Percentiles rank a stretch among this genome's conserved stretches.
Evolutionary conservation across 1,139 yeast species (phyloP).

Genomic region (Candida frijolesensis): DNA sequence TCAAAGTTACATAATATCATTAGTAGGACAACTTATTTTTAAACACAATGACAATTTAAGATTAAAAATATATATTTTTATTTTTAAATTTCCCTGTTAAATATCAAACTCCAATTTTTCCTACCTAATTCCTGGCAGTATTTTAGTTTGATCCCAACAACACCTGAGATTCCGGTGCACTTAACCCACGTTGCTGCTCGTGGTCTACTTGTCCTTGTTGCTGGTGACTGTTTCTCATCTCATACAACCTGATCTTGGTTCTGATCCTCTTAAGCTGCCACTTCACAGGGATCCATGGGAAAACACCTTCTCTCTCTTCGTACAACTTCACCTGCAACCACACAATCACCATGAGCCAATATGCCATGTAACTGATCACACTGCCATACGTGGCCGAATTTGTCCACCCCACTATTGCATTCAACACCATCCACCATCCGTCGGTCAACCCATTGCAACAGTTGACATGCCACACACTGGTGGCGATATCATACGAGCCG

Average conservation of each 20-base stretch:
- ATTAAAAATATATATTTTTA: too few species aligned
- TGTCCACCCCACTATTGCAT: slow-evolving; percentile 94
- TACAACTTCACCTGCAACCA: slow-evolving; percentile 52
- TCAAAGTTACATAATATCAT: too few species aligned
- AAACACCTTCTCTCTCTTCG: slow-evolving; percentile 64
- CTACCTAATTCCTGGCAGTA: too few species aligned
- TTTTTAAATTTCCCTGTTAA: too few species aligned
- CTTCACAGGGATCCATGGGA: slow-evolving; percentile 60
- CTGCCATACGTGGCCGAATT: slow-evolving; percentile 94
- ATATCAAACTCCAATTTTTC: too few species aligned
- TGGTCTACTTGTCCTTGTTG: slow-evolving; percentile 6
- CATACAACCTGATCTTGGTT: slow-evolving; percentile 44
- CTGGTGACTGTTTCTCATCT: slow-evolving; percentile 16
- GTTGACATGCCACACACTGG: slow-evolving; percentile 92
- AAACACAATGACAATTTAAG: too few species aligned
- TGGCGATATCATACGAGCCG: slow-evolving; percentile 83
- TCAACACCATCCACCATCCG: slow-evolving; percentile 92
- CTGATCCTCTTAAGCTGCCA: slow-evolving; percentile 61
- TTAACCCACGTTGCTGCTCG: background rate
- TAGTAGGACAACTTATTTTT: too few species aligned
- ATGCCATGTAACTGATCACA: slow-evolving; percentile 70
- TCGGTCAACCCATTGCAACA: slow-evolving; percentile 92
- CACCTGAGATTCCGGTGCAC: slow-evolving; percentile 12
- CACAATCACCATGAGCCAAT: slow-evolving; percentile 69
- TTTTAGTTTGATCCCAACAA: too few species aligned